A percentile compares a stretch with the other conserved stretches of the same genome.
Conservation (phyloP, 208 protist genomes). For the Balamuthia mandrillaris region DNA sequence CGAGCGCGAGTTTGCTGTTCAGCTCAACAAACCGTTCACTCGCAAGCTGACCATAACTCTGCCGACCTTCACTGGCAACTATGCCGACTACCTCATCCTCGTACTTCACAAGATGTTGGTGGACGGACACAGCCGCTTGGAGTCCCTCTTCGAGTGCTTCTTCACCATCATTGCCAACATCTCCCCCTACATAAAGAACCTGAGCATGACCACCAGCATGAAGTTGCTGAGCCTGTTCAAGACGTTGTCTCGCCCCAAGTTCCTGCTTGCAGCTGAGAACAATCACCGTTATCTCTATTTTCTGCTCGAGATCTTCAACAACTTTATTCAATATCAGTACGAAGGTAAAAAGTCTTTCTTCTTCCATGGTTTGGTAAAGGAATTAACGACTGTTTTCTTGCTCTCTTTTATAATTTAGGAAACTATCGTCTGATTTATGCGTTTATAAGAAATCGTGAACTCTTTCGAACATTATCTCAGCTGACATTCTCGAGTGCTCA, state of each 20-base stretch:
- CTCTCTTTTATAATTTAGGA: too few species aligned
- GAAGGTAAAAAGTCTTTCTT: too few species aligned
- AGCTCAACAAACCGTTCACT: conserved; percentile 11
- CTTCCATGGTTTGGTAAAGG: too few species aligned
- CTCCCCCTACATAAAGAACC: not conserved
- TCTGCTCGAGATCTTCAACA: conserved; percentile 4
- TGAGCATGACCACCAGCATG: not conserved
- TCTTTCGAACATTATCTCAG: too few species aligned
- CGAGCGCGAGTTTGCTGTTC: not conserved
- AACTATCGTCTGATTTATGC: not conserved
- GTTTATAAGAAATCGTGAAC: too few species aligned
- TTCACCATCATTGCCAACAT: conserved; percentile 6
- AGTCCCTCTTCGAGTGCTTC: not conserved
- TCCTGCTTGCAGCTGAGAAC: not conserved
- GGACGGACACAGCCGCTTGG: not conserved
- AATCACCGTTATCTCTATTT: not conserved
- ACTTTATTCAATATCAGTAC: conserved; percentile 15
- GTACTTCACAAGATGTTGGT: conserved; percentile 14
- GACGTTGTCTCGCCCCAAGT: not conserved
- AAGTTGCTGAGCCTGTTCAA: conserved; percentile 4
- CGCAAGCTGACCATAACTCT: not conserved
- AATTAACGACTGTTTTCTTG: too few species aligned
- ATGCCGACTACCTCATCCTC: conserved; percentile 2
- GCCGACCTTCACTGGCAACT: not conserved
- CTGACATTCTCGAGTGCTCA: too few species aligned